Conservation (phyloP, 306 rosid species). For the Malus sylvestris region DNA sequence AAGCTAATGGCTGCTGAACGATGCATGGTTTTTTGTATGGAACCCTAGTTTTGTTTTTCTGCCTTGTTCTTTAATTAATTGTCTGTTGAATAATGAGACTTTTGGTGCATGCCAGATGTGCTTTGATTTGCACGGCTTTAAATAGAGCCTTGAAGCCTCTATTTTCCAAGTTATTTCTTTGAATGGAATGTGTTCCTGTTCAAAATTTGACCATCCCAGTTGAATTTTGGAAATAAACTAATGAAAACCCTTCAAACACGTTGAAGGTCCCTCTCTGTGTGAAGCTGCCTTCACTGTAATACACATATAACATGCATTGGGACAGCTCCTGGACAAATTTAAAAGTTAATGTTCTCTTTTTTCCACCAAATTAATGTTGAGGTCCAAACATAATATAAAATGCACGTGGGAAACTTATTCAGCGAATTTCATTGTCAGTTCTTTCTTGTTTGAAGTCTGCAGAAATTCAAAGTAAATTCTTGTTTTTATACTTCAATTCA, state of each 20-base stretch:
- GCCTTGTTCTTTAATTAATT: background rate
- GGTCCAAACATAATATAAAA: background rate
- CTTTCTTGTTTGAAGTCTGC: conserved; percentile 1
- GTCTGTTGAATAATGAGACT: background rate
- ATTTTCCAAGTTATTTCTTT: background rate
- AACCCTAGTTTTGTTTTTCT: background rate
- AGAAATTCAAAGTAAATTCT: conserved; percentile 32
- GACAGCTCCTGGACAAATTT: conserved; percentile 9
- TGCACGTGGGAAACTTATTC: conserved; percentile 1
- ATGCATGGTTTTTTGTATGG: conserved; percentile 19
- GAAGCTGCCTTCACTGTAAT: background rate
- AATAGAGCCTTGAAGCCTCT: background rate
- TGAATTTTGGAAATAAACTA: background rate
- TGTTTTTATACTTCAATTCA: conserved; percentile 6
- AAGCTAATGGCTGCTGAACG: conserved; percentile 27
- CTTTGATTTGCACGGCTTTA: background rate
- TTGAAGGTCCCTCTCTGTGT: background rate
- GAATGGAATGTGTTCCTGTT: background rate
- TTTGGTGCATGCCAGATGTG: background rate
- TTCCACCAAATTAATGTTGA: conserved; percentile 5
- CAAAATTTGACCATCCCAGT: conserved; percentile 21
- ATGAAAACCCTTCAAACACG: conserved; percentile 33
- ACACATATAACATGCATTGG: background rate
- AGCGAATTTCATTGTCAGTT: background rate
- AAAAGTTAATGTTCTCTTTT: background rate